Conservation (phyloP, 208 protist species). For the Strigomonas culicis region DNA sequence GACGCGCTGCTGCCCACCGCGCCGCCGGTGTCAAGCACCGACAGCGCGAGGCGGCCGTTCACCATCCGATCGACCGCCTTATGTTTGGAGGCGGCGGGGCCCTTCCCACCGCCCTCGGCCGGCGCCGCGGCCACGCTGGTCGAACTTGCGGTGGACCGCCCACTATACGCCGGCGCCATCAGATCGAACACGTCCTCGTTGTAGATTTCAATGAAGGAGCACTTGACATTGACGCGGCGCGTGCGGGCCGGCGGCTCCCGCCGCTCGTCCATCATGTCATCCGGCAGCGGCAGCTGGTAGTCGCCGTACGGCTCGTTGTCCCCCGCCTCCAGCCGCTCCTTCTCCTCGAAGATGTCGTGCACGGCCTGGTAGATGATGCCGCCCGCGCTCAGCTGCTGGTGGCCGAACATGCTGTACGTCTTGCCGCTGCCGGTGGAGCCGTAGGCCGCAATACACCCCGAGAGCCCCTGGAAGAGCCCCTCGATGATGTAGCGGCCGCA, state of each 20-base stretch:
- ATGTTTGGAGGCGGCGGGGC: not conserved
- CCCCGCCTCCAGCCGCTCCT: slow-evolving; percentile 52
- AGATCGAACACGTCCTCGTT: slow-evolving; percentile 89
- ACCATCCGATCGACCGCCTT: too few relatives aligned
- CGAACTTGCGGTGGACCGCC: too few relatives aligned
- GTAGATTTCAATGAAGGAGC: slow-evolving; percentile 87
- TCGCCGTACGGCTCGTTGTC: slow-evolving; percentile 5
- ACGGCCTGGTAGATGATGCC: slow-evolving; percentile 81
- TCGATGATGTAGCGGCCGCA: slow-evolving; percentile 59
- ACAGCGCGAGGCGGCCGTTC: not conserved
- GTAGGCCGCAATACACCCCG: slow-evolving; percentile 86
- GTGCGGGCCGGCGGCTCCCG: too few relatives aligned
- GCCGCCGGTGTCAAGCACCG: slow-evolving; percentile 15
- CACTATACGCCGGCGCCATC: slow-evolving; percentile 20
- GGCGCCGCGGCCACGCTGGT: too few relatives aligned
- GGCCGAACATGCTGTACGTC: slow-evolving; percentile 90
- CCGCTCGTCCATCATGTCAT: too few relatives aligned
- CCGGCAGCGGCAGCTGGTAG: too few relatives aligned
- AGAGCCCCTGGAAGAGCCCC: slow-evolving; percentile 74
- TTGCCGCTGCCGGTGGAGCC: slow-evolving; percentile 87
- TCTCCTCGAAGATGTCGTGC: slow-evolving; percentile 76
- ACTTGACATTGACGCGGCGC: slow-evolving; percentile 49
- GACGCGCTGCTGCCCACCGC: not conserved
- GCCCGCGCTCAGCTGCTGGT: slow-evolving; percentile 50
- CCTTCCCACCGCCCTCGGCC: not conserved